A percentile compares a stretch with the other conserved stretches of the same genome.
Conservation (phyloP, 495 filamentous ascomycete species). For the Aspergillus funiculosus region DNA sequence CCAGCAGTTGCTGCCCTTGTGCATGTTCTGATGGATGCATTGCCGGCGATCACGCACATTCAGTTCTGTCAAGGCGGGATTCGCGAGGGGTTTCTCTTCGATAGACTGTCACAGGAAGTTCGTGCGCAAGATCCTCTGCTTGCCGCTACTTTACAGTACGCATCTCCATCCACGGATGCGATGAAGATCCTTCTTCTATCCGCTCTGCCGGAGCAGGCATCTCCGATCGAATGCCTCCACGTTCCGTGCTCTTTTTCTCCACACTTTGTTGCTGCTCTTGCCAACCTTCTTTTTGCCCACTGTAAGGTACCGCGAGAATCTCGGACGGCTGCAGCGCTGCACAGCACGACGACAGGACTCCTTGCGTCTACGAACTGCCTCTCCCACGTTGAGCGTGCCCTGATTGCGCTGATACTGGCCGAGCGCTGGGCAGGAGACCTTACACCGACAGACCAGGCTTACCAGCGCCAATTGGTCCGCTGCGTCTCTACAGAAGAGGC, state of each 20-base stretch:
- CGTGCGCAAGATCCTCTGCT: constrained; percentile 60
- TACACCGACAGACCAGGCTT: constrained; percentile 39
- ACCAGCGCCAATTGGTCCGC: constrained; percentile 36
- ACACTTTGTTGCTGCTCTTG: constrained; percentile 41
- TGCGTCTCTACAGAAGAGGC: constrained; percentile 36
- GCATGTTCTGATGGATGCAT: constrained; percentile 57
- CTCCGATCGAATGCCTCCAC: constrained; percentile 15
- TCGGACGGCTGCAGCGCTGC: constrained; percentile 58
- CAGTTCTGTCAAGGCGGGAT: constrained; percentile 81
- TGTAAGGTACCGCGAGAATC: constrained; percentile 41
- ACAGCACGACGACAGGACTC: constrained; percentile 61
- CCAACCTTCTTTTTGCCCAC: constrained; percentile 49
- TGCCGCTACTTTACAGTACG: constrained; percentile 49
- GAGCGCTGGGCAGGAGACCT: constrained; percentile 70
- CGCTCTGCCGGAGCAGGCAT: constrained; percentile 32
- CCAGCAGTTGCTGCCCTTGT: constrained; percentile 75
- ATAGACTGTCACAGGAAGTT: constrained; percentile 50
- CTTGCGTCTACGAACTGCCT: constrained; percentile 61
- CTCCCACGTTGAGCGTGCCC: constrained; percentile 59
- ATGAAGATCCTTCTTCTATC: constrained; percentile 38
- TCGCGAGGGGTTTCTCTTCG: constrained; percentile 71
- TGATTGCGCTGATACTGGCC: constrained; percentile 64
- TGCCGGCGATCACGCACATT: constrained; percentile 63
- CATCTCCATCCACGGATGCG: constrained; percentile 30
- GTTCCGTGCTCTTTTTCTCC: constrained; percentile 31